These are phyloP conservation scores for Suillus tomentosus DNA, from an alignment of 768 basidiomycete genomes.

Conservation along the genomic window DNA sequence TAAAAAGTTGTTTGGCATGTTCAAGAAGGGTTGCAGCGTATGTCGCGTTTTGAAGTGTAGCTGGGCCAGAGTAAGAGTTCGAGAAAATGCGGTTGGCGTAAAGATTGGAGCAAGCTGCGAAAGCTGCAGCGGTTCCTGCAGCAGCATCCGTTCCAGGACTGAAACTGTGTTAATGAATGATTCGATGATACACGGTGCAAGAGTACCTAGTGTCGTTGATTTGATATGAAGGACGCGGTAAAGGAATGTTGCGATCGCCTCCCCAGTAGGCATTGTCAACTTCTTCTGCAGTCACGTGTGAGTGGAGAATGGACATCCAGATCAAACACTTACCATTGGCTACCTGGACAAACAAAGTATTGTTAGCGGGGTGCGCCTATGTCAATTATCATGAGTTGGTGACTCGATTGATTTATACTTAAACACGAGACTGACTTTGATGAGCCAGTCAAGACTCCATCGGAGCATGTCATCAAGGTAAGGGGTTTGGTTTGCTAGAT, in stretches of 20 bases:
- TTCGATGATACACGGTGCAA: neutral
- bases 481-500: slow-evolving; percentile 80
- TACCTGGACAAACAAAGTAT: slow-evolving; percentile 77
- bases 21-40: slow-evolving; percentile 70
- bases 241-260: slow-evolving; percentile 77
- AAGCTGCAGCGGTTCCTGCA: slow-evolving; percentile 82
- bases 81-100: slow-evolving; percentile 66
- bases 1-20: slow-evolving; percentile 77
- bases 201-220: slow-evolving; percentile 66
- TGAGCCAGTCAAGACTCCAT: slow-evolving; percentile 92
- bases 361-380: slow-evolving; percentile 77
- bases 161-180: slow-evolving; percentile 7
- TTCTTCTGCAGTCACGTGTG: slow-evolving; percentile 41
- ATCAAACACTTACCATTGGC: slow-evolving; percentile 54
- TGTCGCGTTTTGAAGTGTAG: slow-evolving; percentile 67
- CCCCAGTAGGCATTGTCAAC: slow-evolving; percentile 88
- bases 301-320: slow-evolving; percentile 8
- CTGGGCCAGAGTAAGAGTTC: slow-evolving; percentile 55
- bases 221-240: slow-evolving; percentile 72
- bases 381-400: slow-evolving; percentile 4
- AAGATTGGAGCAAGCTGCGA: slow-evolving; percentile 82
- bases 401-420: neutral
- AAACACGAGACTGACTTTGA: slow-evolving; percentile 57
- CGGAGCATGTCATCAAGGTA: slow-evolving; percentile 92
- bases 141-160: slow-evolving; percentile 90